Evolutionary conservation across 495 filamentous ascomycete species (phyloP).

Genomic region (Bathelium albidoporum): DNA sequence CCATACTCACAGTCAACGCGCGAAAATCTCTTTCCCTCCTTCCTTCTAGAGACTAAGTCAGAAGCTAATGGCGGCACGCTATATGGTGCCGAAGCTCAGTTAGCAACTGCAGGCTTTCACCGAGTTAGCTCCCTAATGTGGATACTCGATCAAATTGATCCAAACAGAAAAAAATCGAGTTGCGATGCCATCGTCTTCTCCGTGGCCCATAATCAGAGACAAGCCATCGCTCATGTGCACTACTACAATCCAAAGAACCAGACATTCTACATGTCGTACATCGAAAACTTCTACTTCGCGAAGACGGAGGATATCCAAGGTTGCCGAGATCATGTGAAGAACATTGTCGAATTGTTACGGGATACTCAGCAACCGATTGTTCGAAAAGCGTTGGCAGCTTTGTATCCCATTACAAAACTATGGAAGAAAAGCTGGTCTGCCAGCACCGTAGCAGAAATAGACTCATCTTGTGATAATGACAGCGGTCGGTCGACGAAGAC

Average conservation of each 20-base stretch:
- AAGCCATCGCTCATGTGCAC: not conserved
- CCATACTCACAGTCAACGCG: not conserved
- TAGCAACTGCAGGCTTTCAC: not conserved
- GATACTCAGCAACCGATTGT: not conserved
- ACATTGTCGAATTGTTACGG: not conserved
- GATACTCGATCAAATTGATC: not conserved
- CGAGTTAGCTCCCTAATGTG: not conserved
- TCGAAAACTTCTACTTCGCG: not conserved
- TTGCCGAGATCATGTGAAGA: not conserved
- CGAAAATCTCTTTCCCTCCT: not conserved
- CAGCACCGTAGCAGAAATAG: not conserved
- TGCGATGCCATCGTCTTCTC: slow-evolving; percentile 2
- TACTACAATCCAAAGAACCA: not conserved
- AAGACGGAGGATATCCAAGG: not conserved
- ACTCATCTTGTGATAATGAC: not conserved
- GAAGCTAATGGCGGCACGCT: not conserved
- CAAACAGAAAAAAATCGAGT: not conserved
- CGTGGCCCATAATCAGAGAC: not conserved
- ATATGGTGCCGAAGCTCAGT: not conserved
- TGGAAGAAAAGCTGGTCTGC: not conserved
- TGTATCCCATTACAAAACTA: not conserved
- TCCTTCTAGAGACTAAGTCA: not conserved
- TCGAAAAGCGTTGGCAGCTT: not conserved
- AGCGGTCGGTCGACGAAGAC: not conserved
- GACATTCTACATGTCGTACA: not conserved